phyloP scores from a whole-genome alignment of 2,329 filamentous ascomycete species.

The Metarhizium guizhouense region DNA sequence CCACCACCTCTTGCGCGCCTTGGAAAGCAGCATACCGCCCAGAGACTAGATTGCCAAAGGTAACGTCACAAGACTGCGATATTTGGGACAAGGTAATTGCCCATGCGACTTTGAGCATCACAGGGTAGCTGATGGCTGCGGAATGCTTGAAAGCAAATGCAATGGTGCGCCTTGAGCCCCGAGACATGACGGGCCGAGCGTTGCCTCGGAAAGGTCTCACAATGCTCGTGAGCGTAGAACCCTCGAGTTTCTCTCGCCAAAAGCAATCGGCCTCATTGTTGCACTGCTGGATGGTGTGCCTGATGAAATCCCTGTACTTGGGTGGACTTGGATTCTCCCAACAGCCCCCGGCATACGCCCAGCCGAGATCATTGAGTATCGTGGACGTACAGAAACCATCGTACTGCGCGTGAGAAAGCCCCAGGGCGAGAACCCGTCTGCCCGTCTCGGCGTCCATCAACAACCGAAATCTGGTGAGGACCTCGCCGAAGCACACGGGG shows the following conservation, averaged over 20 bases:
- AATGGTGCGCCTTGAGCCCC: no score
- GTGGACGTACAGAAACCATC: not conserved
- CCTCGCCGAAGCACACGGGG: not conserved
- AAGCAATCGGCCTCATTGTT: no score
- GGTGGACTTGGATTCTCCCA: not conserved
- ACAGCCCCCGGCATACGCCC: not conserved
- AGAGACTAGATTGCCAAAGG: not conserved
- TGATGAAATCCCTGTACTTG: no score
- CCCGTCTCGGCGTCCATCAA: not conserved
- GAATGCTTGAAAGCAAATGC: no score
- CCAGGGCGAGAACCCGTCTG: not conserved
- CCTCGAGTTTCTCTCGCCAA: no score
- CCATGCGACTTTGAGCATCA: no score
- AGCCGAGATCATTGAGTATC: not conserved
- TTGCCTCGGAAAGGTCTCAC: no score
- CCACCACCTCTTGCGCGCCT: not conserved
- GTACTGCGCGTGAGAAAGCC: not conserved
- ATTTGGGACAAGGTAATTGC: not conserved
- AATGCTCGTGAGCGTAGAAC: no score
- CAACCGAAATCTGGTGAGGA: not conserved
- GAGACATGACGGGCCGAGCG: no score
- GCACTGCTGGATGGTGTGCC: no score
- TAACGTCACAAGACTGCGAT: not conserved
- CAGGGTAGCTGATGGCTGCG: no score
- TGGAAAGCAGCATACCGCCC: not conserved